A percentile compares a stretch with the other conserved stretches of the same genome.
Evolutionary conservation across 2,329 filamentous ascomycete genomes (phyloP).

Genomic region (Fusarium verrucosum): DNA sequence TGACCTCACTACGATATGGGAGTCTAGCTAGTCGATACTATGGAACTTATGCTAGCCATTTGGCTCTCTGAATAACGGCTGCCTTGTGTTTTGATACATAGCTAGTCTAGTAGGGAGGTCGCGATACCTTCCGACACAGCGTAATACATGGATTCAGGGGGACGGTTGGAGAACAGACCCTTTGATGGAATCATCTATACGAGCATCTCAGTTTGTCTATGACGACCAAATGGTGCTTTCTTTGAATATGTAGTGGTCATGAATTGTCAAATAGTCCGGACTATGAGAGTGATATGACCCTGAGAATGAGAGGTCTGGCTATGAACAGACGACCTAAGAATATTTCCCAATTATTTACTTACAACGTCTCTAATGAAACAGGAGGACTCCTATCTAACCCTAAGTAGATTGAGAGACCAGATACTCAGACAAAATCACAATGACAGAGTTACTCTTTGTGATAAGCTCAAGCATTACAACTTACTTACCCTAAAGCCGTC

Average conservation of each 20-base stretch:
- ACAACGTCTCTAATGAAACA: too few species aligned
- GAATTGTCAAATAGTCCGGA: background rate
- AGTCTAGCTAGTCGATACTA: background rate
- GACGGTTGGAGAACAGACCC: background rate
- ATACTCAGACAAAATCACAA: background rate
- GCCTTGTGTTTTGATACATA: too few species aligned
- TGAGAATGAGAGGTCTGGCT: too few species aligned
- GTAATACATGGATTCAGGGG: background rate
- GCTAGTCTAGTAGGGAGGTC: background rate
- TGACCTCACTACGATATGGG: background rate
- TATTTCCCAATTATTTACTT: too few species aligned
- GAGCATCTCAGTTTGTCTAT: background rate
- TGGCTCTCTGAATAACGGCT: background rate
- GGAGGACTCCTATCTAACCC: too few species aligned
- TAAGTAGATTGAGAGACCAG: background rate
- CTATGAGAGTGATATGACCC: background rate
- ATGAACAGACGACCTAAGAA: background rate
- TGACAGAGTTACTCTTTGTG: background rate
- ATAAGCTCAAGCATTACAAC: background rate
- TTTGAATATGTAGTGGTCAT: background rate
- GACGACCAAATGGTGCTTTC: background rate
- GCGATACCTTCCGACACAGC: background rate
- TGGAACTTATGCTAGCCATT: background rate
- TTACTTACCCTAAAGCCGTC: slow-evolving; percentile 3
- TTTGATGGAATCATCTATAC: background rate